Evolutionary conservation across 2,329 filamentous ascomycete genomes (phyloP).

Genomic region (Epichloe festucae): DNA sequence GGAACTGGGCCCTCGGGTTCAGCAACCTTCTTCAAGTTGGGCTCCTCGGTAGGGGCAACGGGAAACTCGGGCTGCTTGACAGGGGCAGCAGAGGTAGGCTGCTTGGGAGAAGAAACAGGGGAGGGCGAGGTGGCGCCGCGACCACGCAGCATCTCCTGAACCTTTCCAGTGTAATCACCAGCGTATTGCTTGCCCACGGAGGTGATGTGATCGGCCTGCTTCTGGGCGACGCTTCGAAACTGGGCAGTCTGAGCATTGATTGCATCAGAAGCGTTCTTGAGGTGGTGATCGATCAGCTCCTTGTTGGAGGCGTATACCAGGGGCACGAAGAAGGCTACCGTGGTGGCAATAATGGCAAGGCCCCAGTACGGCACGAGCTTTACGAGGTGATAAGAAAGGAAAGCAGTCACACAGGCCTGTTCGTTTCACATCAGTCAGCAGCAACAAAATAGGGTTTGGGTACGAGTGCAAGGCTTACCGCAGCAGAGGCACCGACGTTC

Average conservation of each 20-base stretch:
- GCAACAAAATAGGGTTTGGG: slow-evolving; percentile 7
- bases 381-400: slow-evolving; percentile 54
- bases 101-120: slow-evolving; percentile 22
- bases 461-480: slow-evolving; percentile 32
- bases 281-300: slow-evolving; percentile 53
- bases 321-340: slow-evolving; percentile 47
- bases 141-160: slow-evolving; percentile 48
- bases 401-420: slow-evolving; percentile 46
- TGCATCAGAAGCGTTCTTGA: slow-evolving; percentile 43
- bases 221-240: slow-evolving; percentile 46
- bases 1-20: slow-evolving; percentile 14
- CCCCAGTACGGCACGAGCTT: slow-evolving; percentile 62
- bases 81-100: slow-evolving; percentile 14
- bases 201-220: slow-evolving; percentile 51
- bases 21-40: slow-evolving; percentile 8
- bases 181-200: slow-evolving; percentile 54
- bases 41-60: slow-evolving; percentile 24
- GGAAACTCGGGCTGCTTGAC: slow-evolving; percentile 23
- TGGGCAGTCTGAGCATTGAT: slow-evolving; percentile 51
- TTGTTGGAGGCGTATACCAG: slow-evolving; percentile 55
- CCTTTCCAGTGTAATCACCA: slow-evolving; percentile 55
- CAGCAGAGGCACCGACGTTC: slow-evolving; percentile 47
- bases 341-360: slow-evolving; percentile 46
- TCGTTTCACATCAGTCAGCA: neutral
- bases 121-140: slow-evolving; percentile 30